phyloP scores from a whole-genome alignment of 352 stramenopile genomes.

The Plasmopara viticola region DNA sequence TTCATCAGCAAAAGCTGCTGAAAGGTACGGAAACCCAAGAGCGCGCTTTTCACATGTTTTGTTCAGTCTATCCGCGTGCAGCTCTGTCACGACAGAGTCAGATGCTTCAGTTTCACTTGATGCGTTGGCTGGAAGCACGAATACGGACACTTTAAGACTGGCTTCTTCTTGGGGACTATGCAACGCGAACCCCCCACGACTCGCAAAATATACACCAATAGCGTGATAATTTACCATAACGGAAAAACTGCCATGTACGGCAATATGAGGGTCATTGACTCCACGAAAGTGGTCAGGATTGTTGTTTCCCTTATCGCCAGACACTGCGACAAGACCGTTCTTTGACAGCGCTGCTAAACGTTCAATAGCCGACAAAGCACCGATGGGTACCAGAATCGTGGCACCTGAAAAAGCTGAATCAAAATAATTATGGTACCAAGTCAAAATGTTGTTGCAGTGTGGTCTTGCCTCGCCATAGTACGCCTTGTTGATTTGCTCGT shows the following conservation, averaged over 20 bases:
- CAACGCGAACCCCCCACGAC: conserved; percentile 86
- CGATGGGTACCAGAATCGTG: conserved; percentile 89
- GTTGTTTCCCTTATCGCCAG: conserved; percentile 92
- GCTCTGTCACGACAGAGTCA: conserved; percentile 21
- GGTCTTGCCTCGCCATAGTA: conserved; percentile 73
- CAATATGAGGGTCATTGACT: conserved; percentile 91
- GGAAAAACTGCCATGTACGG: conserved; percentile 92
- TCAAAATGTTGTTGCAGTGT: conserved; percentile 87
- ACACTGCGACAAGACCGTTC: conserved; percentile 75
- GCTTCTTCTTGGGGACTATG: conserved; percentile 91
- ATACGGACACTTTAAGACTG: conserved; percentile 87
- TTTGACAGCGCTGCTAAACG: conserved; percentile 53
- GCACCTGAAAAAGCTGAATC: conserved; percentile 48
- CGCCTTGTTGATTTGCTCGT: conserved; percentile 68
- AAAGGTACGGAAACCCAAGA: conserved; percentile 56
- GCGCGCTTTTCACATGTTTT: conserved; percentile 56
- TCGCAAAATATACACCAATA: conserved; percentile 89
- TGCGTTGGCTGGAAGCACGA: conserved; percentile 56
- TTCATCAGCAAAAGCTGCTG: conserved; percentile 75
- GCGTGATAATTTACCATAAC: conserved; percentile 96
- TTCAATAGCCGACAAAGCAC: conserved; percentile 76
- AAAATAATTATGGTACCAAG: conserved; percentile 88
- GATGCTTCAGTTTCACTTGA: conserved; percentile 8
- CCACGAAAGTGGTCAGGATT: conserved; percentile 89
- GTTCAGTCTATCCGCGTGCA: conserved; percentile 55